Percentiles rank a stretch among this genome's conserved stretches.
Evolutionary conservation across 179 eudicot genomes (phyloP).

Genomic region (Beta macrorhiza): DNA sequence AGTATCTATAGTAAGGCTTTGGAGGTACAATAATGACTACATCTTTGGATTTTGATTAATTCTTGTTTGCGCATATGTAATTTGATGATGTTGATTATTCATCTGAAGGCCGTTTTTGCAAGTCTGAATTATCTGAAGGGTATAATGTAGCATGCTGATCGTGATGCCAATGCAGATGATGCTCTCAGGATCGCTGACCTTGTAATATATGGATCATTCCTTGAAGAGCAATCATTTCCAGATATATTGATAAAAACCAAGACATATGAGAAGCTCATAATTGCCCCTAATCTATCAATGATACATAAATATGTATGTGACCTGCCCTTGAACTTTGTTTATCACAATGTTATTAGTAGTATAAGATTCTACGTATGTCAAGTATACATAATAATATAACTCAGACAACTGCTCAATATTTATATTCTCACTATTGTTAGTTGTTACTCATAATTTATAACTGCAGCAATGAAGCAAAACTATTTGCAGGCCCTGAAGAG

Average conservation of each 20-base stretch:
- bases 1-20: conserved; percentile 68
- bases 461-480: conserved; percentile 4
- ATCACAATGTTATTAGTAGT: too few species aligned
- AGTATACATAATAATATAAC: too few species aligned
- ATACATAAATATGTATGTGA: conserved; percentile 69
- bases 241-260: conserved; percentile 71
- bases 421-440: background rate
- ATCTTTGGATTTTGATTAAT: background rate
- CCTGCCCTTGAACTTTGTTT: conserved; percentile 7
- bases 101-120: conserved; percentile 60
- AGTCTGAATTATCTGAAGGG: conserved; percentile 61
- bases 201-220: conserved; percentile 84
- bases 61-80: background rate
- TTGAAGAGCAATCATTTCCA: conserved; percentile 78
- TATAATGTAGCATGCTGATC: conserved; percentile 56
- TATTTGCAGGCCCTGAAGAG: too few species aligned
- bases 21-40: conserved; percentile 50
- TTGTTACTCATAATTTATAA: conserved; percentile 26
- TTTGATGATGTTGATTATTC: conserved; percentile 21
- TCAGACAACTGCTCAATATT: background rate
- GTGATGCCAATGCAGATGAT: conserved; percentile 45
- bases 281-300: conserved; percentile 71
- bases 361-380: background rate
- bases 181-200: conserved; percentile 53
- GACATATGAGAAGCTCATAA: conserved; percentile 73